These are phyloP conservation scores for Desmodesmus armatus DNA, from an alignment of 139 green algal genomes.

Conservation along the genomic window DNA sequence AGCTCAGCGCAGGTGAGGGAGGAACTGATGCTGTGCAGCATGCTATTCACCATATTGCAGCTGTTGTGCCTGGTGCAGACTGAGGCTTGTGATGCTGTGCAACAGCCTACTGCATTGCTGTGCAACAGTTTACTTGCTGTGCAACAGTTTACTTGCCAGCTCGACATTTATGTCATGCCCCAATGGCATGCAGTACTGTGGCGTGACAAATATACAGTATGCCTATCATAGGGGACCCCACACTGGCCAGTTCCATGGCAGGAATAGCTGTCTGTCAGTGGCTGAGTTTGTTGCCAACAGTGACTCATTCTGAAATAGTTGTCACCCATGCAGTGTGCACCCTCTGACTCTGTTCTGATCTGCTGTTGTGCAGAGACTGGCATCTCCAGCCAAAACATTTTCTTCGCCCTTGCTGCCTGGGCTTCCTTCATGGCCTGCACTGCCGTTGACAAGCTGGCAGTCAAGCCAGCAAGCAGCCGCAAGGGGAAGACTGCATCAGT, in stretches of 20 bases:
- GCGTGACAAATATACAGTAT: no score
- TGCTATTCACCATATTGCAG: not conserved
- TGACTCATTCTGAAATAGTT: no score
- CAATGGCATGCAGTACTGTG: no score
- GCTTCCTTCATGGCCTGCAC: constrained; percentile 30
- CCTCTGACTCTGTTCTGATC: not conserved
- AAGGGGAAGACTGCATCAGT: not conserved
- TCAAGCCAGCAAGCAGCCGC: not conserved
- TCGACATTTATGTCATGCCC: no score
- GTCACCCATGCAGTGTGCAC: no score
- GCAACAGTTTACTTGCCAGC: no score
- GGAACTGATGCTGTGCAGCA: not conserved
- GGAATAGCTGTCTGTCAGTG: not conserved
- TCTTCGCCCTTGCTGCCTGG: not conserved
- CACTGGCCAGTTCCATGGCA: no score
- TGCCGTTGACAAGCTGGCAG: constrained; percentile 5
- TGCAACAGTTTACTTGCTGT: no score
- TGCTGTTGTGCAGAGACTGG: constrained; percentile 20
- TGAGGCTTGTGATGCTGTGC: no score
- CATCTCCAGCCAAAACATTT: not conserved
- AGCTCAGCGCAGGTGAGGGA: constrained; percentile 62
- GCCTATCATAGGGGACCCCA: no score
- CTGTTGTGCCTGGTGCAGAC: no score
- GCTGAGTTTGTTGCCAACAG: not conserved
- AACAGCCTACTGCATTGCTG: no score